Conservation (phyloP, 805 yeast species). For the Scheffersomyces lignosus region DNA sequence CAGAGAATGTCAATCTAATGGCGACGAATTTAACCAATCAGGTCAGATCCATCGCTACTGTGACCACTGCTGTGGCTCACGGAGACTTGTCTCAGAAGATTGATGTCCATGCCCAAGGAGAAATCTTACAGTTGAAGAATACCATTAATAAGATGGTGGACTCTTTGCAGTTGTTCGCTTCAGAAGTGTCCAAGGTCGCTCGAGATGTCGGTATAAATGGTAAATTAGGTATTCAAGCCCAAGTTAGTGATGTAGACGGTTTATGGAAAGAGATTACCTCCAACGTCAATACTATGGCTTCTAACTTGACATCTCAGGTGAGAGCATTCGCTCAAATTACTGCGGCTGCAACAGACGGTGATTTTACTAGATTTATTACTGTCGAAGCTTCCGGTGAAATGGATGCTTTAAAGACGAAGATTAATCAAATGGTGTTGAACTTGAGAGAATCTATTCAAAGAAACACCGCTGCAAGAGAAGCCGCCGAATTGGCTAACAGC, state of each 20-base stretch:
- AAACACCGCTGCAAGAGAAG: conserved; percentile 91
- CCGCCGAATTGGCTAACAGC: conserved; percentile 86
- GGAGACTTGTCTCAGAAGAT: conserved; percentile 86
- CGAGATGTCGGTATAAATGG: conserved; percentile 93
- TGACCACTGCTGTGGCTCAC: conserved; percentile 88
- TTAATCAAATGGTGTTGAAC: conserved; percentile 64
- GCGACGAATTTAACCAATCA: conserved; percentile 61
- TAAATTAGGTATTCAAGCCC: conserved; percentile 89
- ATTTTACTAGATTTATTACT: conserved; percentile 84
- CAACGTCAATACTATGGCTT: conserved; percentile 91
- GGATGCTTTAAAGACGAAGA: conserved; percentile 66
- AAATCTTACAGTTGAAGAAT: conserved; percentile 77
- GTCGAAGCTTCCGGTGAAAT: conserved; percentile 92
- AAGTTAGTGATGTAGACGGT: conserved; percentile 87
- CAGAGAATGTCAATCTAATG: conserved; percentile 48
- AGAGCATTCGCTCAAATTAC: conserved; percentile 92
- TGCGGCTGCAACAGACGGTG: conserved; percentile 93
- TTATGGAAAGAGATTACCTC: conserved; percentile 90
- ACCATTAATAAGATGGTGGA: conserved; percentile 94
- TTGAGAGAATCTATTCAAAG: conserved; percentile 87
- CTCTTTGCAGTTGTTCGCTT: conserved; percentile 81
- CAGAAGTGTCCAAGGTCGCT: conserved; percentile 87
- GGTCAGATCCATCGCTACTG: conserved; percentile 86
- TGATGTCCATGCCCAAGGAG: conserved; percentile 89
- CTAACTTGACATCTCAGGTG: conserved; percentile 89